These are phyloP conservation scores for Colletotrichum simmondsii DNA, from an alignment of 2,329 filamentous ascomycete genomes.

Conservation along the genomic window DNA sequence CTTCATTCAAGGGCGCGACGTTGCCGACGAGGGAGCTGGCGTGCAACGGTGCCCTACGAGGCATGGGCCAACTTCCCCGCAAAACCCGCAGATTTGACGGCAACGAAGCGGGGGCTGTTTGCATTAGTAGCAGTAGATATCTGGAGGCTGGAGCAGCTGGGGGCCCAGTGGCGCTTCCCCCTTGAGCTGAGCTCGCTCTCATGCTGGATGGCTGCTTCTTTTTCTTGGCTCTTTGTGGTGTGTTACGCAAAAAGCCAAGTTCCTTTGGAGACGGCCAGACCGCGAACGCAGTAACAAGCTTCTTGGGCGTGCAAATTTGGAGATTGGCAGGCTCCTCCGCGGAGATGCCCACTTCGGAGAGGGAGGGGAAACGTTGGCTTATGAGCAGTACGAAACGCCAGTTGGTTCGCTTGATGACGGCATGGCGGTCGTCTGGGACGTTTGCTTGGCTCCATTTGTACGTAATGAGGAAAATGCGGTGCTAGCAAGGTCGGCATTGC, in stretches of 20 bases:
- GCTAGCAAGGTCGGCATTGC: constrained; percentile 27
- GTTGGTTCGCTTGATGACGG: constrained; percentile 26
- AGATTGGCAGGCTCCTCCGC: not conserved
- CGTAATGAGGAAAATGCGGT: constrained; percentile 35
- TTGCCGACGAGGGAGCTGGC: not conserved
- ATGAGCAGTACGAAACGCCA: constrained; percentile 25
- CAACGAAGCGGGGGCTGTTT: constrained; percentile 26
- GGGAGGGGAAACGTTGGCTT: constrained; percentile 21
- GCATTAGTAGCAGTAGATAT: constrained; percentile 20
- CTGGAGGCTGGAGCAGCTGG: constrained; percentile 1
- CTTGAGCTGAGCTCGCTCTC: not conserved
- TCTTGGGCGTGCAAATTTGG: not conserved
- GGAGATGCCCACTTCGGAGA: constrained; percentile 17
- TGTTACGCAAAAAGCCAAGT: constrained; percentile 6
- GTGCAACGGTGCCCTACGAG: constrained; percentile 20
- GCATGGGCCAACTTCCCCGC: constrained; percentile 31
- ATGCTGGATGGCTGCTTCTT: not conserved
- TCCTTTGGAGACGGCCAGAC: not conserved
- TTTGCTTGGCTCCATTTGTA: constrained; percentile 31
- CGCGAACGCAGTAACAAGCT: not conserved
- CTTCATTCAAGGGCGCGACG: not conserved
- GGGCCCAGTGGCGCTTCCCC: constrained; percentile 9
- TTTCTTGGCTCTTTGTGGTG: constrained; percentile 2
- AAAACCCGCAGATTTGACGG: constrained; percentile 29
- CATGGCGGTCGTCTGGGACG: constrained; percentile 21